Conservation (phyloP, 495 filamentous ascomycete genomes). For the Apiosordaria backusii region DNA sequence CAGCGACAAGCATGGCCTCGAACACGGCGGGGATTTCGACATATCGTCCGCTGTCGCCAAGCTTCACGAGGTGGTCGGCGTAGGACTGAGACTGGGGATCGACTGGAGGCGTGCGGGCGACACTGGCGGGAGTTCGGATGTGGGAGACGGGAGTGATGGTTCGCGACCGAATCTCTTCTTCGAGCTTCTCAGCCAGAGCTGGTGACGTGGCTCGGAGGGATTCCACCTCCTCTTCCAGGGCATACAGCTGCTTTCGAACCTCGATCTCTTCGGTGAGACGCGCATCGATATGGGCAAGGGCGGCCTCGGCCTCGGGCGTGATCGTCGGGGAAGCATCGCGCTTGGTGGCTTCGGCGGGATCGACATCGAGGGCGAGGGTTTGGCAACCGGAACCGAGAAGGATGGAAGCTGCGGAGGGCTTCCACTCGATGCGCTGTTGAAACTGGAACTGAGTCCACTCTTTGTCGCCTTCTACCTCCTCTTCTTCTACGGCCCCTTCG, state of each 20-base stretch:
- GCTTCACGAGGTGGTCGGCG: slow-evolving; percentile 68
- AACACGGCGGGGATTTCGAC: slow-evolving; percentile 86
- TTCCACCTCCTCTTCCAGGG: slow-evolving; percentile 43
- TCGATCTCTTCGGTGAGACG: slow-evolving; percentile 49
- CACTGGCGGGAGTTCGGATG: slow-evolving; percentile 38
- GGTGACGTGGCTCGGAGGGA: slow-evolving; percentile 38
- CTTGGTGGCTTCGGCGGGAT: slow-evolving; percentile 15
- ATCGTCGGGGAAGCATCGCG: slow-evolving; percentile 21
- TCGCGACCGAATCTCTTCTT: slow-evolving; percentile 39
- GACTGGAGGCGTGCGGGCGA: slow-evolving; percentile 40
- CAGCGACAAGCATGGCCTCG: slow-evolving; percentile 74
- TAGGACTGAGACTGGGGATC: slow-evolving; percentile 62
- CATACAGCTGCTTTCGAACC: slow-evolving; percentile 42
- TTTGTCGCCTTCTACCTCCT: slow-evolving; percentile 57
- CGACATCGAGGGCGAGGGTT: slow-evolving; percentile 36
- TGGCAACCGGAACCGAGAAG: slow-evolving; percentile 51
- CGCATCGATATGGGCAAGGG: slow-evolving; percentile 48
- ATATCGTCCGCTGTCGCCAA: slow-evolving; percentile 65
- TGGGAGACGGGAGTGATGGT: slow-evolving; percentile 38
- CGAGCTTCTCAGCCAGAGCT: slow-evolving; percentile 35
- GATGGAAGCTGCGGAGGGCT: slow-evolving; percentile 52
- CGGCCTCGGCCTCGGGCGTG: slow-evolving; percentile 38
- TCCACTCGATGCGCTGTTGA: slow-evolving; percentile 81
- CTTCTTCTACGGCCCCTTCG: slow-evolving; percentile 49
- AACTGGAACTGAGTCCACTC: slow-evolving; percentile 93